Percentiles rank a stretch among this genome's conserved stretches.
These are phyloP conservation scores for Colletotrichum spinosum DNA, from an alignment of 2,329 filamentous ascomycete genomes.

Conservation along the genomic window DNA sequence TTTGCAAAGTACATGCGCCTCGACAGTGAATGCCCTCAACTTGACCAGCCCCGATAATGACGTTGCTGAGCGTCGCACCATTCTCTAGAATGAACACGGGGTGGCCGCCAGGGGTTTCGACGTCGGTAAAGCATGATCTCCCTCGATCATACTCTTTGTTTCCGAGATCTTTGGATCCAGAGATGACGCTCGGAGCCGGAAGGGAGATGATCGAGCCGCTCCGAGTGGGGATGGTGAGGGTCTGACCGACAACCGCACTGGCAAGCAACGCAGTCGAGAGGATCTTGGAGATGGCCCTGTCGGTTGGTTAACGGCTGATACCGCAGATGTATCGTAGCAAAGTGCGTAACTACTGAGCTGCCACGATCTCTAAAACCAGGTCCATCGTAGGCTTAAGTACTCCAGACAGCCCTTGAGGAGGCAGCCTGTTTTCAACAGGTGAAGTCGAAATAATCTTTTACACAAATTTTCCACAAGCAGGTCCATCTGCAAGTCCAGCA, in stretches of 20 bases:
- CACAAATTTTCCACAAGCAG: background rate
- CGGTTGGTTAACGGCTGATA: background rate
- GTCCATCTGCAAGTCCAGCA: background rate
- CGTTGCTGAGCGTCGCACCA: conserved; percentile 62
- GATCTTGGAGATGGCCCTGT: background rate
- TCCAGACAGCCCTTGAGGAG: background rate
- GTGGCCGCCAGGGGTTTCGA: conserved; percentile 44
- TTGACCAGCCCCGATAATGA: conserved; percentile 62
- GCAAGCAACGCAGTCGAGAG: background rate
- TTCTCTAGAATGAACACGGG: conserved; percentile 62
- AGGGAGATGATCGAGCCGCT: conserved; percentile 37
- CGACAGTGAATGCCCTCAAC: conserved; percentile 63
- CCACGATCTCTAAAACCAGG: background rate
- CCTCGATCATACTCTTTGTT: conserved; percentile 38
- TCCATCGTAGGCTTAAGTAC: background rate
- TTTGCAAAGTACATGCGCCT: conserved; percentile 54
- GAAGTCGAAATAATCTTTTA: conserved; percentile 1
- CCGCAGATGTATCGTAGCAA: background rate
- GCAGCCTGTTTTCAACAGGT: background rate
- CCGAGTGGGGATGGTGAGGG: conserved; percentile 37
- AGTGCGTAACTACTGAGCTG: background rate
- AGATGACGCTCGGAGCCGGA: conserved; percentile 31
- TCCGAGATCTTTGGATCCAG: conserved; percentile 32
- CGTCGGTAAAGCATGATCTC: conserved; percentile 32
- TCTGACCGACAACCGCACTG: conserved; percentile 28